A percentile compares a stretch with the other conserved stretches of the same genome.
phyloP scores from a whole-genome alignment of 1,139 yeast species.

The Saccharomycopsis crataegensis region DNA sequence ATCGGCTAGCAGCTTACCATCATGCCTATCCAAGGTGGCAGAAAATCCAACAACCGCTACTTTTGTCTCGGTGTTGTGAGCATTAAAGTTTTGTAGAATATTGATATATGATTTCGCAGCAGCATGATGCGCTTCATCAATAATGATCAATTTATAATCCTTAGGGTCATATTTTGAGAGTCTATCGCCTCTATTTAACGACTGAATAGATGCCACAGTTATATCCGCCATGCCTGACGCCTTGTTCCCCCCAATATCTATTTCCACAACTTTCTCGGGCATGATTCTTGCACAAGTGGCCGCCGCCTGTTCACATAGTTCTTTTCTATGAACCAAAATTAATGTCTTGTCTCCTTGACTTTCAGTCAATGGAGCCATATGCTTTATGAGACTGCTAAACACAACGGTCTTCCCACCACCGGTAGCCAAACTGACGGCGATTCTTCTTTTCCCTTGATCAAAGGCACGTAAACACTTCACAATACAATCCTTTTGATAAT shows the following conservation, averaged over 20 bases:
- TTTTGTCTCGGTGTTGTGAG: conserved; percentile 34
- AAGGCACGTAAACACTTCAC: conserved; percentile 46
- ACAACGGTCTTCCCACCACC: conserved; percentile 95
- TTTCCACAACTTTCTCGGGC: conserved; percentile 49
- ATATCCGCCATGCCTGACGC: conserved; percentile 45
- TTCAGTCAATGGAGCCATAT: conserved; percentile 19
- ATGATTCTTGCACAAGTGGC: conserved; percentile 38
- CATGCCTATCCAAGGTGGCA: conserved; percentile 72
- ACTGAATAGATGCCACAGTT: conserved; percentile 71
- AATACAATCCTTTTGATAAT: conserved; percentile 72
- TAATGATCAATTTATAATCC: conserved; percentile 62
- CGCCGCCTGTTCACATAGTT: conserved; percentile 67
- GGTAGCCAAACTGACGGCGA: conserved; percentile 85
- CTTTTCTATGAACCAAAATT: conserved; percentile 77
- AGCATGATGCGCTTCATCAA: conserved; percentile 95
- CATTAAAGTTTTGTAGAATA: conserved; percentile 53
- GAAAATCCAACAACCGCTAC: conserved; percentile 75
- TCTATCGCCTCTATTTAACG: conserved; percentile 40
- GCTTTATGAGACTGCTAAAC: conserved; percentile 36
- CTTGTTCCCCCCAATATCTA: conserved; percentile 62
- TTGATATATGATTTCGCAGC: conserved; percentile 62
- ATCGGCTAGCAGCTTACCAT: conserved; percentile 49
- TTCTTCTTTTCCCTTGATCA: conserved; percentile 40
- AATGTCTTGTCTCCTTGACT: conserved; percentile 43
- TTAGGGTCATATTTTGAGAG: conserved; percentile 46